A percentile compares a stretch with the other conserved stretches of the same genome.
Evolutionary conservation across 805 yeast genomes (phyloP).

Genomic region (Candida tallmaniae): DNA sequence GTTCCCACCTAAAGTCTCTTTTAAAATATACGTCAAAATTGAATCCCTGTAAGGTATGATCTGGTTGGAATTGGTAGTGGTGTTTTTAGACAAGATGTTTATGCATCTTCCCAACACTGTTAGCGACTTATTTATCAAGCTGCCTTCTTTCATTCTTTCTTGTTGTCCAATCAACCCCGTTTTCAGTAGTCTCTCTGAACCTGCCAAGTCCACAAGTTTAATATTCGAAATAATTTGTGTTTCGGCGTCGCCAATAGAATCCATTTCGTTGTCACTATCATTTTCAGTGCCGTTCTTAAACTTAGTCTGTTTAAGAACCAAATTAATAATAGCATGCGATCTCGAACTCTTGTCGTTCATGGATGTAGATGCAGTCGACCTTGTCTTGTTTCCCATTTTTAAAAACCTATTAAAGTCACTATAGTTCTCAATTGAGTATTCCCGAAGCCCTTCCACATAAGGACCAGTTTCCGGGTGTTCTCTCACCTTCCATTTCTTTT

Average conservation of each 20-base stretch:
- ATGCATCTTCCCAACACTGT: constrained; percentile 74
- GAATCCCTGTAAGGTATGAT: constrained; percentile 71
- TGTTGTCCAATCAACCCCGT: constrained; percentile 55
- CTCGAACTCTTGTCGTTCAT: constrained; percentile 73
- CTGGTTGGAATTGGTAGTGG: constrained; percentile 8
- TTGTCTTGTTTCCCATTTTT: constrained; percentile 45
- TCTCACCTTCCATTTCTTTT: constrained; percentile 46
- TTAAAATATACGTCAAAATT: constrained; percentile 65
- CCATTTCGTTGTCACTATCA: constrained; percentile 1
- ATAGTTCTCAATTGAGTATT: constrained; percentile 44
- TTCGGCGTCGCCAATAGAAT: constrained; percentile 33
- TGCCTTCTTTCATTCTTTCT: constrained; percentile 65
- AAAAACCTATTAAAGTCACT: constrained; percentile 47
- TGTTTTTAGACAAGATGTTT: constrained; percentile 43
- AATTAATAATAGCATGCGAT: constrained; percentile 75
- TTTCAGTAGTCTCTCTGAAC: constrained; percentile 67
- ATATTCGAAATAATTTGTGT: constrained; percentile 55
- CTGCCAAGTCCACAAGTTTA: constrained; percentile 75
- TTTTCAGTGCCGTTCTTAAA: too few relatives aligned
- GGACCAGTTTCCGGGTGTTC: constrained; percentile 68
- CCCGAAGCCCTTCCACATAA: constrained; percentile 63
- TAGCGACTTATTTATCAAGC: constrained; percentile 71
- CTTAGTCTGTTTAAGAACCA: constrained; percentile 55
- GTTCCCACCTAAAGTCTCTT: constrained; percentile 76
- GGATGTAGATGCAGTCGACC: constrained; percentile 70